Evolutionary conservation across 306 rosid genomes (phyloP).

Genomic region (Glycine latifolia): DNA sequence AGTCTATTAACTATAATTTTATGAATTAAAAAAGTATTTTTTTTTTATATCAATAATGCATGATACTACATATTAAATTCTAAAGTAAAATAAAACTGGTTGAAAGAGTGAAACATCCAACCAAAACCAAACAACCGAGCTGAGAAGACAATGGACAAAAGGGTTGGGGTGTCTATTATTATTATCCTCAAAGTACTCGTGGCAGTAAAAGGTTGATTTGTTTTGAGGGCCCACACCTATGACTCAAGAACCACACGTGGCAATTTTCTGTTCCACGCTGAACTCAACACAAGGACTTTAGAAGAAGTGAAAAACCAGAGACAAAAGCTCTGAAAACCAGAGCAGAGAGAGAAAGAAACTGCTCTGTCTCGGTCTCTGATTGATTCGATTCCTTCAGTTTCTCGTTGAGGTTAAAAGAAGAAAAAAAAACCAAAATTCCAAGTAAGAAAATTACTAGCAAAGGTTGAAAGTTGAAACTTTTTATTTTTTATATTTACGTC

Average conservation of each 20-base stretch:
- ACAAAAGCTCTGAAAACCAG: background rate
- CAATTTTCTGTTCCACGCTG: slow-evolving; percentile 42
- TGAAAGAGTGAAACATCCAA: too few relatives aligned
- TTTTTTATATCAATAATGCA: too few relatives aligned
- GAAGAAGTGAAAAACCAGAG: slow-evolving; percentile 13
- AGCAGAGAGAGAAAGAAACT: slow-evolving; percentile 1
- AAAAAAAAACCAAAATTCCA: background rate
- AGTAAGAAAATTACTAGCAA: background rate
- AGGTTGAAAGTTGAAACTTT: slow-evolving; percentile 1
- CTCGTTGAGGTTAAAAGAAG: background rate
- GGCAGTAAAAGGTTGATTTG: slow-evolving; percentile 47
- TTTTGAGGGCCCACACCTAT: slow-evolving; percentile 39
- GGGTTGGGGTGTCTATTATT: background rate
- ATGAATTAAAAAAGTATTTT: too few relatives aligned
- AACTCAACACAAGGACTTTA: slow-evolving; percentile 10
- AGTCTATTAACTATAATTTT: too few relatives aligned
- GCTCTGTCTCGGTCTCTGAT: background rate
- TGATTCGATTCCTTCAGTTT: background rate
- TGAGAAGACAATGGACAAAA: background rate
- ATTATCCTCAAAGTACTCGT: slow-evolving; percentile 29
- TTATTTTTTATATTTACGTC: background rate
- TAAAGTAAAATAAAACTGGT: too few relatives aligned
- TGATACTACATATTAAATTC: too few relatives aligned
- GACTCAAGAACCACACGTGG: slow-evolving; percentile 53
- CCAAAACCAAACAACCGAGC: background rate